Percentiles rank a stretch among this genome's conserved stretches.
phyloP scores from a whole-genome alignment of 768 basidiomycete species.

The Lentinula guzmanii region DNA sequence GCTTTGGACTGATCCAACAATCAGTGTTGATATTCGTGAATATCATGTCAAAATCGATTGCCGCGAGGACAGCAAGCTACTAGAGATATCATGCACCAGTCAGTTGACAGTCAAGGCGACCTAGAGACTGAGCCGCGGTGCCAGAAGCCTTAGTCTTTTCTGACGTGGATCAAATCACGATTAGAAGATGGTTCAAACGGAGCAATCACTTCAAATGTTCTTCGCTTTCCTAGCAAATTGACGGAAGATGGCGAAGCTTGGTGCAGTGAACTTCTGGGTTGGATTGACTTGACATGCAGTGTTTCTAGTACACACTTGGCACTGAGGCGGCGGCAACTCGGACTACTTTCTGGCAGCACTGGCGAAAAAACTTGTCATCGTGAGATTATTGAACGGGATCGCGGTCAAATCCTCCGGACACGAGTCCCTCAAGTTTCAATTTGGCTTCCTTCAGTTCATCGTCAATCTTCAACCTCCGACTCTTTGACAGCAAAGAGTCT shows the following conservation, averaged over 20 bases:
- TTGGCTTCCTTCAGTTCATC: background rate
- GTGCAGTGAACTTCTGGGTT: background rate
- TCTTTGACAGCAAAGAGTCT: background rate
- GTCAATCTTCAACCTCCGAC: background rate
- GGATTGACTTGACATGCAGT: background rate
- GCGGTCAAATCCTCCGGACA: too few relatives aligned
- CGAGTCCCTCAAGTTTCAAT: too few relatives aligned
- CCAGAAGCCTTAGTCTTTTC: background rate
- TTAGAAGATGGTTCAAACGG: background rate
- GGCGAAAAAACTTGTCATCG: too few relatives aligned
- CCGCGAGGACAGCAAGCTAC: background rate
- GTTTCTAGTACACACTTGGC: background rate
- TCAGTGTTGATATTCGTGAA: background rate
- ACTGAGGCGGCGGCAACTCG: background rate
- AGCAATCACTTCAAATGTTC: background rate
- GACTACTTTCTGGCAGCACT: too few relatives aligned
- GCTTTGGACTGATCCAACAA: background rate
- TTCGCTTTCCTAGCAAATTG: background rate
- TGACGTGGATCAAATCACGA: conserved; percentile 1
- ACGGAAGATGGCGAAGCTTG: too few relatives aligned
- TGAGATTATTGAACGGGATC: too few relatives aligned
- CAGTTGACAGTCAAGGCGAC: background rate
- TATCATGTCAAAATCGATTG: background rate
- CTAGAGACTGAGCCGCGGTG: background rate
- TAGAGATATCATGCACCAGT: background rate